Evolutionary conservation across 768 basidiomycete genomes (phyloP).

Genomic region (Strobilomyces confusus): DNA sequence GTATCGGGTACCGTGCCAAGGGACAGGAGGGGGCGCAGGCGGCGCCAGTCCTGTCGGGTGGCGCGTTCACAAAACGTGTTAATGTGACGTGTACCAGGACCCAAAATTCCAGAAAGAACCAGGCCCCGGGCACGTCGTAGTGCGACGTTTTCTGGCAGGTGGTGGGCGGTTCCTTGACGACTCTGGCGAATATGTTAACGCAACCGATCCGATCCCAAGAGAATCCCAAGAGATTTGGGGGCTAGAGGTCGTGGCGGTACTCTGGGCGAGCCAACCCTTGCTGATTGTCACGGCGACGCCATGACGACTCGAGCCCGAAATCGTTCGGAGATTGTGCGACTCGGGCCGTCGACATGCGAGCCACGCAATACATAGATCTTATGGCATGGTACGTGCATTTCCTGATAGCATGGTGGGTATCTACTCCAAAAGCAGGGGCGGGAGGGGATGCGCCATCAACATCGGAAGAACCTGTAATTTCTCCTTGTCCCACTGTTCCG

Average conservation of each 20-base stretch:
- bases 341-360: background rate
- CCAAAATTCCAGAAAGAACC: background rate
- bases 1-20: background rate
- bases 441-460: slow-evolving; percentile 26
- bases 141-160: background rate
- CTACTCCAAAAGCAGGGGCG: slow-evolving; percentile 11
- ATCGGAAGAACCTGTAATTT: slow-evolving; percentile 51
- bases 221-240: background rate
- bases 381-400: background rate
- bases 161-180: slow-evolving; percentile 1
- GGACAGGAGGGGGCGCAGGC: no score
- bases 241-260: background rate
- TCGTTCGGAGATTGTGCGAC: background rate
- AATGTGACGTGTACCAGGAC: background rate
- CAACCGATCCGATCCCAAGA: background rate
- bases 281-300: background rate
- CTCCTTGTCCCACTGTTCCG: slow-evolving; percentile 53
- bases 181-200: slow-evolving; percentile 6
- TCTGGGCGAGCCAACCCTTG: background rate
- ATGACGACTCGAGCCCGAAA: background rate
- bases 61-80: slow-evolving; percentile 12
- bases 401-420: background rate
- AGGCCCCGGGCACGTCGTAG: background rate
- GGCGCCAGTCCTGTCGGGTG: background rate
- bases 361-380: background rate